Evolutionary conservation across 768 basidiomycete species (phyloP), one percentile per base, ranked within the genome.

Genomic region (Tricholoma terreum): DNA sequence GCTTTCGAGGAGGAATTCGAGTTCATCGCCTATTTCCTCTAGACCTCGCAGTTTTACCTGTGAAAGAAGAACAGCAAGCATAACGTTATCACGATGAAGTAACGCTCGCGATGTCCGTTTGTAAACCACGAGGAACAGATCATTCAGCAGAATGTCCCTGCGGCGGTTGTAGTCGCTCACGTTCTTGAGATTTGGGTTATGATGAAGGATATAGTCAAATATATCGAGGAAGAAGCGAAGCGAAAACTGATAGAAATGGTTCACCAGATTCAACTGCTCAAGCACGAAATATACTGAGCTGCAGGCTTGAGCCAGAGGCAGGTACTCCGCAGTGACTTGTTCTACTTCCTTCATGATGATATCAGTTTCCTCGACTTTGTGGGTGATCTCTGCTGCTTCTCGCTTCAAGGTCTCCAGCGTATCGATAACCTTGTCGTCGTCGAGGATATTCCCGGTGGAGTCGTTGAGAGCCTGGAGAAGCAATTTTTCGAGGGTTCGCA

Each of bases 231-330:
- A 99, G 81, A 96, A 98, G 27, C 81, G 88, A 46, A 99, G 81
- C 1, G 97, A 98, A 80, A 99, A 99, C 71, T 98, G 93, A 68
- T 99, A 99, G 78, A 98, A 98, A 73, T 97, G 96, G 67, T 96
- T 93, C 76, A 98, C 84, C 53, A 89, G 80, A 69, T 92, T 89
- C 50, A 98, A 82, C 66, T 98, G 94, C 67, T 98, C 96, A 64
- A 99, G 78, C 57, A 96, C 90, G 76, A 99, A 99, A 84, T 92
- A 99, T 42, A 98, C 87, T 1, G 93, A 86, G 69, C 94, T 96
- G 80, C 95, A 97, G 4, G 94, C 94, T 66, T 94, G 92, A 0
- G 97, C 96, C 49, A 99, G 75, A 8, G 96, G 93, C 11, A 95
- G 79, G 69, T 98, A 99, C 69, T 98, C 94, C 2, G 88, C 81